Base-by-base conservation (phyloP, 768 basidiomycete genomes). In the Leccinum longicurvipes region DNA sequence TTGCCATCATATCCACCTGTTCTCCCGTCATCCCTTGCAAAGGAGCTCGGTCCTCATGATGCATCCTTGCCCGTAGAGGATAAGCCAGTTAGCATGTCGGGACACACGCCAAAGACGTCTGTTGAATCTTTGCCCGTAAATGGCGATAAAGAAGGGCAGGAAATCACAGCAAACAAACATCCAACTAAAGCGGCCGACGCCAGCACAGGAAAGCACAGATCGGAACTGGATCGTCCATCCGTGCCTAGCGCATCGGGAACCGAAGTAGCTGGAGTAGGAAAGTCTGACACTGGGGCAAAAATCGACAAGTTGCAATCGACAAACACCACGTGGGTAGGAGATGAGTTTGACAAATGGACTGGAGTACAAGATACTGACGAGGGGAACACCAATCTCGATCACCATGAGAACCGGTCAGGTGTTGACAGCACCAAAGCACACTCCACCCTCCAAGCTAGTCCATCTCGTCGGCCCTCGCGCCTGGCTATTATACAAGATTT, bases 61-160 rank as follows among this genome's bases (percentile, higher is more conserved):
- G 41, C 58, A 47, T 70, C 68, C 24, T 69, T 59, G 4, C 63
- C 67, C 15, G 54, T 24, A 50, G 55, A 60, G 2, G 42, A 24
- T 12, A 34, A 23, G 11, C 28, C 34, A 15, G 19, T 36, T 17
- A 44, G 28, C n/a, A 19, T 31, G 10, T 25, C 57, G 28, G 44
- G 34, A n/a, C 51, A 9, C 8, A 34, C 28, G 9, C 58, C 59
- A 10, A 54, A 48, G 51, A 57, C 56, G 36, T 28, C 23, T 44
- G 47, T 56, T 29, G 55, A 50, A 31, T 32, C 50, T 14, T 39
- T 19, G 3, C 21, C 56, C 51, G 14, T 32, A 32, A 36, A 36
- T 11, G n/a, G 29, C 46, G 24, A 53, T 24, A 7, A 28, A 27
- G 39, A 53, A 7, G 41, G 47, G 6, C 52, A 46, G 27, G 46